Percentiles rank a stretch among this genome's conserved stretches.
phyloP scores from a whole-genome alignment of 192 early-diverging fungal genomes.

The Backusella sp. region DNA sequence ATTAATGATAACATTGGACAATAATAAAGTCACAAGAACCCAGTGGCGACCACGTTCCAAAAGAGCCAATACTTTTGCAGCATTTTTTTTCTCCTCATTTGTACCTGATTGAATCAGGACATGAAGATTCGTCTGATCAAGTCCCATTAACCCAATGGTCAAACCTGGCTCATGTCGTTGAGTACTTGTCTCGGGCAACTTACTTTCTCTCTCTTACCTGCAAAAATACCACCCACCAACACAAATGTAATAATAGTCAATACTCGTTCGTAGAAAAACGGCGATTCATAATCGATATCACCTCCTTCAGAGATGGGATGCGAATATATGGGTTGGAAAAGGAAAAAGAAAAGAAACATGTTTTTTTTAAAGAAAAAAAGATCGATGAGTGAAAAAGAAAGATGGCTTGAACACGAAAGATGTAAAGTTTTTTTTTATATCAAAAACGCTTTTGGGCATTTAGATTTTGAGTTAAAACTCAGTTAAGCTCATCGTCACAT shows the following conservation, averaged over 20 bases:
- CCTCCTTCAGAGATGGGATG: neutral
- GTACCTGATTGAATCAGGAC: constrained; percentile 83
- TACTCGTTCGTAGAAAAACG: constrained; percentile 1
- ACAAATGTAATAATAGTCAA: constrained; percentile 50
- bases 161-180: constrained; percentile 10
- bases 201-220: constrained; percentile 44
- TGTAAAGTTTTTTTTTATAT: neutral
- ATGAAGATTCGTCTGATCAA: constrained; percentile 79
- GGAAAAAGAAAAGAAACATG: constrained; percentile 1
- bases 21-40: constrained; percentile 90
- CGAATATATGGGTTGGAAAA: neutral
- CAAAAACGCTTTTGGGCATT: neutral
- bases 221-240: constrained; percentile 73
- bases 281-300: constrained; percentile 16
- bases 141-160: constrained; percentile 46
- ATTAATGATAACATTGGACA: constrained; percentile 95
- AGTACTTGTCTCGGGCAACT: neutral
- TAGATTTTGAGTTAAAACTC: neutral
- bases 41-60: constrained; percentile 68
- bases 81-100: constrained; percentile 65
- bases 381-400: neutral
- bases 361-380: neutral
- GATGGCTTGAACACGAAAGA: neutral
- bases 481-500: neutral
- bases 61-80: constrained; percentile 50